phyloP scores from a whole-genome alignment of 2,329 filamentous ascomycete species.

The Ascosphaera acerosa region DNA sequence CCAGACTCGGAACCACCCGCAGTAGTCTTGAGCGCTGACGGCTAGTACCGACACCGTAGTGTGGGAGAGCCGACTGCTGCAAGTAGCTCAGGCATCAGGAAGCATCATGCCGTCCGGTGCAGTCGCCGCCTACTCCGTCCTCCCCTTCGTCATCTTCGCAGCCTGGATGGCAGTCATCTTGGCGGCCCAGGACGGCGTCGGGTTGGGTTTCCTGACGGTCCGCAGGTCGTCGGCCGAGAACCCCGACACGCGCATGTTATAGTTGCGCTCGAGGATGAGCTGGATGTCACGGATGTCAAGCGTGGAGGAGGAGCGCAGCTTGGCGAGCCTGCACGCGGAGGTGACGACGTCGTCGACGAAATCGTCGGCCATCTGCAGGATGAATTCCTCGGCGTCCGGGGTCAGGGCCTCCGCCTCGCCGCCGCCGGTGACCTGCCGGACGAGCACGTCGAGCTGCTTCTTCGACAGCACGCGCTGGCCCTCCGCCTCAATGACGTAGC shows the following conservation, averaged over 20 bases:
- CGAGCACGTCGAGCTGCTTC: conserved; percentile 88
- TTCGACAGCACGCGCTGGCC: conserved; percentile 88
- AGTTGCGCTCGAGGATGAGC: conserved; percentile 57
- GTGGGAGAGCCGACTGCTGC: too few relatives aligned
- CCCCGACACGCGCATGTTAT: conserved; percentile 80
- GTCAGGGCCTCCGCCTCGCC: conserved; percentile 54
- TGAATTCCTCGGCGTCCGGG: conserved; percentile 88
- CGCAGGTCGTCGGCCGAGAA: conserved; percentile 87
- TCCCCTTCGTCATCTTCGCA: conserved; percentile 41
- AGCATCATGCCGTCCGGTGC: too few relatives aligned
- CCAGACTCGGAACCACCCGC: too few relatives aligned
- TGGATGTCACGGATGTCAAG: conserved; percentile 76
- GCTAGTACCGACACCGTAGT: too few relatives aligned
- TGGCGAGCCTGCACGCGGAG: conserved; percentile 69
- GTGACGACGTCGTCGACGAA: conserved; percentile 85
- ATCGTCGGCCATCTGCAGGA: conserved; percentile 72
- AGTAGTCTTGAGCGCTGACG: too few relatives aligned
- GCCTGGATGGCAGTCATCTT: conserved; percentile 96
- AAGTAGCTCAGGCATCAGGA: too few relatives aligned
- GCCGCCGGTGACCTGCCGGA: conserved; percentile 72
- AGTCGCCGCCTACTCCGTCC: conserved; percentile 12
- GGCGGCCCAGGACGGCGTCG: conserved; percentile 66
- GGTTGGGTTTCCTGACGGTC: conserved; percentile 81
- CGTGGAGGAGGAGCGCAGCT: conserved; percentile 70
- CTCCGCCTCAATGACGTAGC: conserved; percentile 71